A percentile compares a stretch with the other conserved stretches of the same genome.
phyloP scores from a whole-genome alignment of 1,284 basidiomycete genomes.

The Afroboletus lepidellus region DNA sequence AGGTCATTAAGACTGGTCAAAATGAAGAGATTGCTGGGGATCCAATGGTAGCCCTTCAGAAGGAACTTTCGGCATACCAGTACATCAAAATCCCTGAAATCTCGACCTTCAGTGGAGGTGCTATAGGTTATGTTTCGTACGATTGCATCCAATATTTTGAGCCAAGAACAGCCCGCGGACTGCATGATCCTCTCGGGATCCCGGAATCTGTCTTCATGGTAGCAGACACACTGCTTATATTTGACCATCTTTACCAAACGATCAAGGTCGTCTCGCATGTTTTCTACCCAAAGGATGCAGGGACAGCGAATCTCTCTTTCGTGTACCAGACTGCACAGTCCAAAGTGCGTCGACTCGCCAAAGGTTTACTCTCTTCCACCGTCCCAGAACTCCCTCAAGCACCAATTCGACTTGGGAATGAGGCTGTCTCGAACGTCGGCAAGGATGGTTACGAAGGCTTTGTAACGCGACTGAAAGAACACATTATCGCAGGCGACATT shows the following conservation, averaged over 20 bases:
- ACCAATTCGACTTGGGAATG: constrained; percentile 68
- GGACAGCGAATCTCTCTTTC: constrained; percentile 64
- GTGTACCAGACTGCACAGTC: constrained; percentile 81
- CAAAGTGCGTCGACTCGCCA: constrained; percentile 76
- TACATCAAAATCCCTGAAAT: constrained; percentile 91
- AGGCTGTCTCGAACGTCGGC: constrained; percentile 88
- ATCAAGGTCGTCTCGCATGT: constrained; percentile 96
- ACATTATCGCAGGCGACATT: constrained; percentile 95
- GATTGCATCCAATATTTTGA: constrained; percentile 98
- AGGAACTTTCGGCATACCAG: constrained; percentile 83
- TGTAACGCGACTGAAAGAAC: constrained; percentile 90
- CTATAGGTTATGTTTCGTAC: constrained; percentile 96
- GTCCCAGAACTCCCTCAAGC: constrained; percentile 68
- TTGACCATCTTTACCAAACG: constrained; percentile 95
- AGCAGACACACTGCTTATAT: constrained; percentile 91
- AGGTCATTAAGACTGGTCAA: constrained; percentile 87
- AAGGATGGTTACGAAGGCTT: constrained; percentile 91
- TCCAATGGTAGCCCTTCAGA: constrained; percentile 83
- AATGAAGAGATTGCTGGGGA: constrained; percentile 84
- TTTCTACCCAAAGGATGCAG: constrained; percentile 72
- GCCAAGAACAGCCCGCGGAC: constrained; percentile 78
- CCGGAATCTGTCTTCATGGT: constrained; percentile 98
- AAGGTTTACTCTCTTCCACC: constrained; percentile 55
- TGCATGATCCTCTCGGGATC: constrained; percentile 77
- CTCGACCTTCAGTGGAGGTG: constrained; percentile 95